Evolutionary conservation across 2,329 filamentous ascomycete species (phyloP), one percentile per base, ranked within the genome.

Genomic region (Cladosporium cucumerinum): DNA sequence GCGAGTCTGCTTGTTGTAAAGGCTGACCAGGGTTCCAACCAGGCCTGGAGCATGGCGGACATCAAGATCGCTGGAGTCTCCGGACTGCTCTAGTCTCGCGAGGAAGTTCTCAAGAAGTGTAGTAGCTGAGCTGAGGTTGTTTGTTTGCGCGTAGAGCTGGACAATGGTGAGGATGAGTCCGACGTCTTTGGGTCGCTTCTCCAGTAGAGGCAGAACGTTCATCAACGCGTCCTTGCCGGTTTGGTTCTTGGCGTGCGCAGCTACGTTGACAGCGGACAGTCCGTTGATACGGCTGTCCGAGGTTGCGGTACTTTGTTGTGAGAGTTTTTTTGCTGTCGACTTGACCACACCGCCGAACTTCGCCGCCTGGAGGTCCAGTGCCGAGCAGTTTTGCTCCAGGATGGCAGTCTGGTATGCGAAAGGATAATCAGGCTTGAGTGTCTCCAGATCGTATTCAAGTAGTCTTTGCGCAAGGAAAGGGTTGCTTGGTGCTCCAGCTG

Each of bases 11-110:
- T 84, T 81, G 70, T 87, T 86, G 78, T 97, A 95, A 0, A 99
- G 82, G 2, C 91, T 88, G 11, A 96, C 89, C 3, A 91, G 82
- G 1, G 94, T 82, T 0, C 91, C 92, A 30, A 98, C 85, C 1
- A 99, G 82, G 2, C 94, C 94, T 0, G 95, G 94, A 28, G 92
- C 89, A 76, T 89, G 95, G 12, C 93, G 89, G 28, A 90, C 86
- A 70, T 93, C 87, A 14, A 61, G 43, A 65, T 89, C 83, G 18
- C 84, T 81, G 2, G 83, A 74, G 0, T 81, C 79, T 6, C 77
- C 82, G 3, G 86, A 86, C 57, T 86, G 78, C 71, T 94, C 91
- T 1, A 97, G 82, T 11, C 85, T 85, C 67, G 84, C 84, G 63
- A 97, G 85, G 74, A 95, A 93, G 1, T 85, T 81, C 74, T 96